A percentile compares a stretch with the other conserved stretches of the same genome.
Evolutionary conservation across 768 basidiomycete genomes (phyloP).

Genomic region (Lactifluus subvellereus): DNA sequence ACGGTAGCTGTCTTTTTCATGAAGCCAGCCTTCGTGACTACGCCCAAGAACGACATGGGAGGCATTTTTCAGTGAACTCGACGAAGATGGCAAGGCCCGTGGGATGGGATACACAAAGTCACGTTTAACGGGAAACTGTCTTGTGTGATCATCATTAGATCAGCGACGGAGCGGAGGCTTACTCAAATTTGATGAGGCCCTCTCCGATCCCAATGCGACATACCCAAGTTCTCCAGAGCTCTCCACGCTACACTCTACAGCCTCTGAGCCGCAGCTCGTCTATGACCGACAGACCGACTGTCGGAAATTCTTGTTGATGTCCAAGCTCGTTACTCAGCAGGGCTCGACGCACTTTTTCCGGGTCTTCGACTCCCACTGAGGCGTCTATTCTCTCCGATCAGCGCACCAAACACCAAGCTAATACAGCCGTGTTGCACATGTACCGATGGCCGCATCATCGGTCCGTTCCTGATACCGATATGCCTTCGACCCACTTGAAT

Average conservation of each 20-base stretch:
- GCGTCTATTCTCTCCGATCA: conserved; percentile 11
- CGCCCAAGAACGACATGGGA: conserved; percentile 67
- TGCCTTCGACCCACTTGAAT: neutral
- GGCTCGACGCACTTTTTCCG: too few species aligned
- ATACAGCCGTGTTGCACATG: neutral
- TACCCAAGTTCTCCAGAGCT: too few species aligned
- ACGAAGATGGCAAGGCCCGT: neutral
- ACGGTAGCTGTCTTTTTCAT: conserved; percentile 87
- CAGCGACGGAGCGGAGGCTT: neutral
- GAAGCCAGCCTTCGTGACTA: conserved; percentile 73
- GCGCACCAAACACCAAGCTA: neutral
- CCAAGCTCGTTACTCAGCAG: too few species aligned
- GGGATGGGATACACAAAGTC: too few species aligned
- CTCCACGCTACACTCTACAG: too few species aligned
- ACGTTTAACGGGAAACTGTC: neutral
- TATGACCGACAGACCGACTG: neutral
- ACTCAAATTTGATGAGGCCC: neutral
- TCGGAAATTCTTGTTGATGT: neutral
- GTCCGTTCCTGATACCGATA: conserved; percentile 1
- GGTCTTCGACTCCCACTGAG: neutral
- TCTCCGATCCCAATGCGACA: neutral
- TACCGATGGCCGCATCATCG: neutral
- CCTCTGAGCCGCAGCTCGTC: too few species aligned
- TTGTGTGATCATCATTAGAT: neutral
- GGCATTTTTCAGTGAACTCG: conserved; percentile 45